Conservation (phyloP, 441 rosid species). For the Arabidopsis lyrata region DNA sequence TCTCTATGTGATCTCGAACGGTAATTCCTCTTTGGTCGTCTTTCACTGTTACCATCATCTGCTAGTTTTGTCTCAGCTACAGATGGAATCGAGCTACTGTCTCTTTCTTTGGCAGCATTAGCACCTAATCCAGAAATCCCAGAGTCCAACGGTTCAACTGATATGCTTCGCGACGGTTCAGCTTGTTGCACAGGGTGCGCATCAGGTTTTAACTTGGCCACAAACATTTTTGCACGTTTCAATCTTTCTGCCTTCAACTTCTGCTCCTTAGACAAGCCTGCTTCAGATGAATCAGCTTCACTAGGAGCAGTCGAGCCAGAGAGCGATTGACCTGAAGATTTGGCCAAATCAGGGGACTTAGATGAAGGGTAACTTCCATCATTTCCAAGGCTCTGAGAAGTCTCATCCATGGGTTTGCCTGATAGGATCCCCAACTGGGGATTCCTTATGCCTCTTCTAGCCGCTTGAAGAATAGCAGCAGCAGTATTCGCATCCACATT, state of each 20-base stretch:
- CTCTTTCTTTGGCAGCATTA: slow-evolving; percentile 55
- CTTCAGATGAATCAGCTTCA: slow-evolving; percentile 80
- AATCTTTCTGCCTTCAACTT: slow-evolving; percentile 92
- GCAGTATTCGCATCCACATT: slow-evolving; percentile 78
- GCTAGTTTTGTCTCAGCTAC: slow-evolving; percentile 55
- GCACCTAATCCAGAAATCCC: slow-evolving; percentile 55
- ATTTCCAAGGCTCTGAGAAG: slow-evolving; percentile 49
- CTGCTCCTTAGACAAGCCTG: slow-evolving; percentile 70
- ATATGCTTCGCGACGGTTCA: slow-evolving; percentile 53
- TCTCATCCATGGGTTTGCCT: slow-evolving; percentile 47
- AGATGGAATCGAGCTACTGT: slow-evolving; percentile 53
- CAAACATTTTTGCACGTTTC: slow-evolving; percentile 93
- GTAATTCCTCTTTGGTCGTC: slow-evolving; percentile 72
- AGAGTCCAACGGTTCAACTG: slow-evolving; percentile 61
- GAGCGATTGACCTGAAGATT: slow-evolving; percentile 44
- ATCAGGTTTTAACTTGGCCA: slow-evolving; percentile 76
- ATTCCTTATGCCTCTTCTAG: slow-evolving; percentile 80
- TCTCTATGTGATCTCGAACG: slow-evolving; percentile 60
- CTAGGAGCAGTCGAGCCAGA: slow-evolving; percentile 60
- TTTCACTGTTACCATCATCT: slow-evolving; percentile 57
- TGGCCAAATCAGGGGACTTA: slow-evolving; percentile 43
- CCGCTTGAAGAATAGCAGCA: slow-evolving; percentile 97
- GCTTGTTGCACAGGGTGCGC: slow-evolving; percentile 61
- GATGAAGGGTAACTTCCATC: slow-evolving; percentile 52
- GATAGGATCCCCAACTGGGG: slow-evolving; percentile 65